Base-by-base conservation (phyloP, 495 filamentous ascomycete genomes). In the Pseudomonodictys pantanalensis region DNA sequence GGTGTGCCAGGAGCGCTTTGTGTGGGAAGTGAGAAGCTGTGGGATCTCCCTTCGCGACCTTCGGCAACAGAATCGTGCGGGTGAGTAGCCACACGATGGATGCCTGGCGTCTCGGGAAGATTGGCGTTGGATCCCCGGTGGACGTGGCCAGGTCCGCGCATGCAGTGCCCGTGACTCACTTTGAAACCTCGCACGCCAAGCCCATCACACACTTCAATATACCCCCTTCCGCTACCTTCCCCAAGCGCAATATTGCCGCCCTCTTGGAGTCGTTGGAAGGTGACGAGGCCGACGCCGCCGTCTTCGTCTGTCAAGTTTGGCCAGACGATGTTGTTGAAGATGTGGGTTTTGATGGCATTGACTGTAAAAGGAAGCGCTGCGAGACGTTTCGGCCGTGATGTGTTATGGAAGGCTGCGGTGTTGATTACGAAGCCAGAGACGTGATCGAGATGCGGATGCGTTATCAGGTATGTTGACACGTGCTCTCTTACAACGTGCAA, bases 321-420 rank as follows among this genome's bases (percentile, higher is more conserved):
- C 95, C 95, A 98, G 49, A 98, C 95, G 42, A 97, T 72, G 68
- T 96, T 91, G 74, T 98, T 98, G 77, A 97, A 98, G 54, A 98
- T 87, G 72, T 98, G 91, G 9, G 78, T 82, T 68, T 96, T 96
- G 69, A 98, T 83, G 2, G 92, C 91, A 12, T 86, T 77, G 41
- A 98, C 90, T 30, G 91, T 92, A 17, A 82, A 85, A 0, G 92
- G 91, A 2, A 97, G 74, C 7, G 87, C 93, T 4, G 91, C 90
- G 9, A 98, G 74, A 20, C 85, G 79, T 70, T 97, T 98, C 6
- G 90, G 88, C 12, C 82, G 81, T 41, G 77, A 78, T 29, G 85
- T 86, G n/a, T 80, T 83, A 60, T 85, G 82, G 22, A 95, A 81
- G 20, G 86, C 83, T 23, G 92, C 91, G 1, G 92, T 95, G 72